phyloP scores from a whole-genome alignment of 345 rosid species.

The Sisymbrium altissimum region DNA sequence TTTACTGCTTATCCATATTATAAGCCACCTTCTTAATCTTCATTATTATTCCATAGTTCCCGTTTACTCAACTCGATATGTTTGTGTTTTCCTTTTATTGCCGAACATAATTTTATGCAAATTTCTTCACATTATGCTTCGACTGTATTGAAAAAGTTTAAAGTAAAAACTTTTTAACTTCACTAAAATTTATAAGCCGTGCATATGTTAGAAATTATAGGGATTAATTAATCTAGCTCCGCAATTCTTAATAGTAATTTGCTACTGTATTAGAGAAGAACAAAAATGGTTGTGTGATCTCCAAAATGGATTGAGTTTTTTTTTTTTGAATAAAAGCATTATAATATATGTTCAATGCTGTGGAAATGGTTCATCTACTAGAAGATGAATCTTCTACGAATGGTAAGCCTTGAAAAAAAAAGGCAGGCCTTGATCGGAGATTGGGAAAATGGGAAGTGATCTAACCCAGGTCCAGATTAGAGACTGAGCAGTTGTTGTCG shows the following conservation, averaged over 20 bases:
- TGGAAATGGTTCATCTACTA: not conserved
- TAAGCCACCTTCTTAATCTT: conserved; percentile 41
- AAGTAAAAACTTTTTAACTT: not conserved
- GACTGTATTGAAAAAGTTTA: not conserved
- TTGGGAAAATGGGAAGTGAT: not conserved
- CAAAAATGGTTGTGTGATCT: not conserved
- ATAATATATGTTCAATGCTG: not conserved
- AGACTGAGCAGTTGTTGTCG: not conserved
- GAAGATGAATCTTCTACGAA: not conserved
- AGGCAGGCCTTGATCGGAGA: not conserved
- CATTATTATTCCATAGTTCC: not conserved
- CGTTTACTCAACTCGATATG: not conserved
- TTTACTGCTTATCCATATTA: conserved; percentile 67
- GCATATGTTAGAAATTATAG: not conserved
- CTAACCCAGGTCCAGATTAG: not conserved
- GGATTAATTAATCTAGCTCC: not conserved
- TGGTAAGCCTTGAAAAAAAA: not conserved
- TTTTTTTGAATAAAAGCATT: not conserved
- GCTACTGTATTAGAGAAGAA: not conserved
- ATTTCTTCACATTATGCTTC: not conserved
- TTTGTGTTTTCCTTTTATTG: not conserved
- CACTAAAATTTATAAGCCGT: not conserved
- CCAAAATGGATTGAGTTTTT: not conserved
- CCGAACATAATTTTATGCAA: not conserved
- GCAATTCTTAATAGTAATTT: not conserved